phyloP scores from a whole-genome alignment of 306 rosid species.

The Lupinus albus region DNA sequence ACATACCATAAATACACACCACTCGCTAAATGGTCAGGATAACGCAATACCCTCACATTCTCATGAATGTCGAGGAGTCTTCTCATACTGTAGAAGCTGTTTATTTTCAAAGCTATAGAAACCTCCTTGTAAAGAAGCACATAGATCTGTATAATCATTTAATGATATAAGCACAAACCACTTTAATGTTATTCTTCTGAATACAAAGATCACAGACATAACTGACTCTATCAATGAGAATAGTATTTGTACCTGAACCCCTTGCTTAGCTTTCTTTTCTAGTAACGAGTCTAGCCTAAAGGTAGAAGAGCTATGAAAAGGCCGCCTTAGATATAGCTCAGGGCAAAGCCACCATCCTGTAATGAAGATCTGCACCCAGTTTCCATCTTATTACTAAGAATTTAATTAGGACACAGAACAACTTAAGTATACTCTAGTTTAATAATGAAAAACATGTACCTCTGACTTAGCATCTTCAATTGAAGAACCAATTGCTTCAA shows the following conservation, averaged over 20 bases:
- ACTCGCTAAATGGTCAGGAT: constrained; percentile 86
- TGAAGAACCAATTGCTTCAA: constrained; percentile 89
- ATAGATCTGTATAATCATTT: constrained; percentile 62
- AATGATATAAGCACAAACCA: constrained; percentile 25
- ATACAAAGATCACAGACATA: constrained; percentile 23
- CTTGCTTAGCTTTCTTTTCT: constrained; percentile 92
- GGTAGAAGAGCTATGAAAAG: constrained; percentile 70
- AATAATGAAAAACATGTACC: constrained; percentile 54
- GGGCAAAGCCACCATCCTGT: constrained; percentile 99
- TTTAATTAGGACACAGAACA: constrained; percentile 21
- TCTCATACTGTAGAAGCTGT: constrained; percentile 85
- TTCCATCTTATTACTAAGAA: constrained; percentile 33
- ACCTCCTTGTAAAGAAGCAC: constrained; percentile 99
- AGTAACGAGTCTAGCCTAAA: constrained; percentile 74
- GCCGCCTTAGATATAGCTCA: constrained; percentile 84
- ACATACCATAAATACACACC: constrained; percentile 92
- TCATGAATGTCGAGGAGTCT: constrained; percentile 86
- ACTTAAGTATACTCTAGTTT: constrained; percentile 23
- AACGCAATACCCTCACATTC: constrained; percentile 90
- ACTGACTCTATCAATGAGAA: not conserved
- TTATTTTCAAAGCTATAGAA: constrained; percentile 92
- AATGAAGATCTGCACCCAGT: constrained; percentile 81
- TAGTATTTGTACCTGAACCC: constrained; percentile 75
- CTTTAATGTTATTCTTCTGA: constrained; percentile 23
- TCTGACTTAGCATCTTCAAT: constrained; percentile 95